Percentiles rank a stretch among this genome's conserved stretches.
These are phyloP conservation scores for Picochlorum sp. DNA, from an alignment of 139 green algal genomes.

Conservation along the genomic window DNA sequence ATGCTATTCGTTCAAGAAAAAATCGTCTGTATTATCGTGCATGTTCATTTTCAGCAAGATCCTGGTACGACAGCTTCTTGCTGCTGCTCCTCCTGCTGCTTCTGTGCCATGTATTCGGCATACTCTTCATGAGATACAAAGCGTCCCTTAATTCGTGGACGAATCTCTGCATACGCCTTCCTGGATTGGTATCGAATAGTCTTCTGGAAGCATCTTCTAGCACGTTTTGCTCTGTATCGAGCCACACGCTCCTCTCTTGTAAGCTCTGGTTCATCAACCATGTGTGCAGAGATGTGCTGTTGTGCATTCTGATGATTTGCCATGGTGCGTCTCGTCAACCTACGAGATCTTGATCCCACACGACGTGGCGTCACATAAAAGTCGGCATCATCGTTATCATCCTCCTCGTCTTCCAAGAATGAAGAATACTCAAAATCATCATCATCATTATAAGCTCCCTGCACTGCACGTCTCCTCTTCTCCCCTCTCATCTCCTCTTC, in stretches of 20 bases:
- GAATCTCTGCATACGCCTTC: constrained; percentile 32
- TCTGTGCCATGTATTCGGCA: constrained; percentile 12
- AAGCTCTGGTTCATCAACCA: constrained; percentile 5
- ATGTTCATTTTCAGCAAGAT: not conserved
- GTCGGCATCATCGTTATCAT: not conserved
- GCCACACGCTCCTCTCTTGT: constrained; percentile 17
- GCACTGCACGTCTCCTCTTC: not conserved
- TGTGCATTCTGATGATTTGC: not conserved
- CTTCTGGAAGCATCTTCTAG: constrained; percentile 20
- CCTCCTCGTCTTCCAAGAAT: not conserved
- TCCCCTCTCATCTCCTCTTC: too few relatives aligned
- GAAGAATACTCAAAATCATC: not conserved
- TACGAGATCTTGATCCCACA: not conserved
- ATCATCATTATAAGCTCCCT: not conserved
- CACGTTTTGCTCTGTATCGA: constrained; percentile 24
- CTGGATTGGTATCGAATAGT: constrained; percentile 28
- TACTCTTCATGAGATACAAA: constrained; percentile 34
- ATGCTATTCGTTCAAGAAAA: constrained; percentile 1
- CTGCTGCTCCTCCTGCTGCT: not conserved
- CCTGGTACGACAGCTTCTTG: not conserved
- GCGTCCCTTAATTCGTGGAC: constrained; percentile 33
- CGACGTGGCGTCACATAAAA: not conserved
- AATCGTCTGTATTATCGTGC: constrained; percentile 9
- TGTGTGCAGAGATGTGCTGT: not conserved
- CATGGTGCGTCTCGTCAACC: not conserved